phyloP scores from a whole-genome alignment of 441 rosid species.

The Mallotus japonicus region DNA sequence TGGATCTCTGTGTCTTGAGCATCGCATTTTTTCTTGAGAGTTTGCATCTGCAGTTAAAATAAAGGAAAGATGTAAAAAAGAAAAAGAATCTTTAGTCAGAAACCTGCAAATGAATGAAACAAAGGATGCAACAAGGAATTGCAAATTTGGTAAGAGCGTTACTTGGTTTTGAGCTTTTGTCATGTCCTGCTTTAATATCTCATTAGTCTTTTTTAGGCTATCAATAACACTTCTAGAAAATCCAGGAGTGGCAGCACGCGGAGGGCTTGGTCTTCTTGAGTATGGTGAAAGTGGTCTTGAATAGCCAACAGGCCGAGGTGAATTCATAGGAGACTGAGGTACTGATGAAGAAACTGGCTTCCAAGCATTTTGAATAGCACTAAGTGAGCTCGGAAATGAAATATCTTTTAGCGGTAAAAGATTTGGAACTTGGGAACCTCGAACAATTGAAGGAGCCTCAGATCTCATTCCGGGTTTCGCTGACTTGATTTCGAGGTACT shows the following conservation, averaged over 20 bases:
- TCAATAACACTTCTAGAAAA: conserved; percentile 76
- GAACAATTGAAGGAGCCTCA: conserved; percentile 47
- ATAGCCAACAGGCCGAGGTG: conserved; percentile 34
- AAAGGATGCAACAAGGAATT: conserved; percentile 20
- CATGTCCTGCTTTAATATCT: conserved; percentile 69
- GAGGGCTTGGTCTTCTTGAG: conserved; percentile 73
- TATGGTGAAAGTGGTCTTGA: conserved; percentile 60
- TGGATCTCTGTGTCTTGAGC: conserved; percentile 57
- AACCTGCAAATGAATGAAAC: conserved; percentile 4
- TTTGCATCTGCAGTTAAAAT: conserved; percentile 44
- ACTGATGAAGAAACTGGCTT: conserved; percentile 39
- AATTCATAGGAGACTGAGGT: conserved; percentile 23
- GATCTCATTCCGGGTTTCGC: conserved; percentile 47
- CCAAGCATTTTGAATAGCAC: conserved; percentile 59
- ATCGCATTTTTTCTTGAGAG: conserved; percentile 57
- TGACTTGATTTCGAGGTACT: conserved; percentile 56
- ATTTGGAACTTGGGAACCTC: conserved; percentile 81
- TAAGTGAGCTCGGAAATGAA: conserved; percentile 66
- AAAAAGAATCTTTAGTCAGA: conserved; percentile 6
- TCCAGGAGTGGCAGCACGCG: conserved; percentile 49
- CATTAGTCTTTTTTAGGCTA: conserved; percentile 85
- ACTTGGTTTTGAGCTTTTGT: conserved; percentile 71
- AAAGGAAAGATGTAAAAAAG: conserved; percentile 9
- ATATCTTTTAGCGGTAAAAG: conserved; percentile 65
- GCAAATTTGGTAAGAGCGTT: conserved; percentile 20